Conservation (phyloP, 441 rosid species). For the Syzygium malaccense region DNA sequence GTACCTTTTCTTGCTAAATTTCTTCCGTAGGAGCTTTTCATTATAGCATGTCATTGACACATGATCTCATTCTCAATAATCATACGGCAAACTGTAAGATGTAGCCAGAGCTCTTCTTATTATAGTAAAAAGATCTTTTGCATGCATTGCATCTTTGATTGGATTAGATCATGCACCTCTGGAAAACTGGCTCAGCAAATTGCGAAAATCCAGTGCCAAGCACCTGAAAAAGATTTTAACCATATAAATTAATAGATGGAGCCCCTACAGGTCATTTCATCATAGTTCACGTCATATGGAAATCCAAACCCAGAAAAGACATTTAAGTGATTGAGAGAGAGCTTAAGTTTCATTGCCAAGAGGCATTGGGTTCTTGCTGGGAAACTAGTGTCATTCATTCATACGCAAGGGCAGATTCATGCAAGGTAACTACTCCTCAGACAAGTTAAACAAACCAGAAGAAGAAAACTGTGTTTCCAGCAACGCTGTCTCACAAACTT, state of each 20-base stretch:
- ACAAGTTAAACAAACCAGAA: not conserved
- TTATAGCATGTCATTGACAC: too few relatives aligned
- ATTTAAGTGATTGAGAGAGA: not conserved
- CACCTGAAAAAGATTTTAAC: slow-evolving; percentile 51
- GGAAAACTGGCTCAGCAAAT: slow-evolving; percentile 92
- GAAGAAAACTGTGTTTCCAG: not conserved
- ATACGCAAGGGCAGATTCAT: not conserved
- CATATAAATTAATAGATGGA: not conserved
- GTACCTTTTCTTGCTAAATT: too few relatives aligned
- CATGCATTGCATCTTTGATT: not conserved
- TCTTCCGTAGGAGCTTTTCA: too few relatives aligned
- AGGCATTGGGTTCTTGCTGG: not conserved
- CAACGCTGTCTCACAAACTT: not conserved
- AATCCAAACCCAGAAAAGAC: not conserved
- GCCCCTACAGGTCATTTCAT: not conserved
- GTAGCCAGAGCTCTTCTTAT: too few relatives aligned
- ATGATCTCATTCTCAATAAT: too few relatives aligned
- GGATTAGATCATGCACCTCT: slow-evolving; percentile 84
- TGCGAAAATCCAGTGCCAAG: slow-evolving; percentile 80
- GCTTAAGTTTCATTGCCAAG: not conserved
- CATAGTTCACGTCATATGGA: not conserved
- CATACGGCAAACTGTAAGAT: too few relatives aligned
- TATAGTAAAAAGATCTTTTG: too few relatives aligned
- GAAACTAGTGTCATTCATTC: not conserved
- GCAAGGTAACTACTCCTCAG: not conserved